Evolutionary conservation across 2,329 filamentous ascomycete species (phyloP), one percentile per base, ranked within the genome.

Genomic region (Curvularia lunata): DNA sequence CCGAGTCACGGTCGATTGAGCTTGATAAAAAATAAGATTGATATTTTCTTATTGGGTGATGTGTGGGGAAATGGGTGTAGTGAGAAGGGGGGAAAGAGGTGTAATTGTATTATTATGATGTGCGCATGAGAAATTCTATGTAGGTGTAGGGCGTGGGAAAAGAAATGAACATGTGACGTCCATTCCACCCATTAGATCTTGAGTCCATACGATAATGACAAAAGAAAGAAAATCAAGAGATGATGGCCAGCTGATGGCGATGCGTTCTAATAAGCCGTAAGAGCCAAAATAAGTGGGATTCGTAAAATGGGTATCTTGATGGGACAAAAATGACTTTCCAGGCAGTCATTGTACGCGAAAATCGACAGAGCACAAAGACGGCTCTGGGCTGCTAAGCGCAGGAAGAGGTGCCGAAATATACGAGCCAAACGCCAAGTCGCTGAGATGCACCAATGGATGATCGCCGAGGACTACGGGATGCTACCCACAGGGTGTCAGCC

Each of bases 401-500:
- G 32, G 45, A 25, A 52, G 41, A 18, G 30, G 28, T 43, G 48
- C 37, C 42, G 43, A 48, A 48, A 30, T 42, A 23, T 37, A 46
- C 37, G 37, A n/a, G 18, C 45, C 41, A 43, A 27, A 43, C 40
- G 13, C 21, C 13, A 30, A 37, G 23, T 48, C 12, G 28, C 37
- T 23, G 43, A 37, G 27, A 18, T 16, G 43, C 38, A 40, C 23
- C 25, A n/a, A 40, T 27, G 45, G 51, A 25, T 28, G 25, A 49
- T 49, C 18, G 38, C 32, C 41, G 38, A 42, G 40, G 45, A 38
- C 40, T 30, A 28, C 40, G 30, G 19, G 34, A 34, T 38, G 58
- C 56, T 62, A 47, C 56, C 40, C 59, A 41, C 27, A 51, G 42
- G 30, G 21, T 37, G 47, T 56, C 43, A 57, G 57, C 37, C 41